These are phyloP conservation scores for Marchantia polymorpha DNA, from an alignment of 225 moss, liverwort and hornwort genomes.

Conservation along the genomic window DNA sequence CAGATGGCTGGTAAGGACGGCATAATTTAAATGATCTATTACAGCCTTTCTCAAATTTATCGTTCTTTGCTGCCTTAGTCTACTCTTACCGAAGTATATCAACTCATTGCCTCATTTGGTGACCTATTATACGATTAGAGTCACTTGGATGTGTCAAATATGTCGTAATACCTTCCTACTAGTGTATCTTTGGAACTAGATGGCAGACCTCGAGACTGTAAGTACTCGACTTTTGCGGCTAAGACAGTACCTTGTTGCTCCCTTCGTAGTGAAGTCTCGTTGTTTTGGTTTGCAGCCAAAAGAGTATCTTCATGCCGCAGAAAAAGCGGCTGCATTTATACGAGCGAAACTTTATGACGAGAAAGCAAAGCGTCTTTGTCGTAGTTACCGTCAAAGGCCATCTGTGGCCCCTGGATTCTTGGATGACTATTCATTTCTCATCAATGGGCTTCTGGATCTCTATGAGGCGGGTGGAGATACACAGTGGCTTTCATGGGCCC, in stretches of 20 bases:
- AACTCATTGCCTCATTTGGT: too few species aligned
- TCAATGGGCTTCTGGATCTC: slow-evolving; percentile 85
- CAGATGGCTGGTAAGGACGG: too few species aligned
- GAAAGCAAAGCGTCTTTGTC: slow-evolving; percentile 56
- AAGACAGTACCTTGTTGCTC: slow-evolving; percentile 56
- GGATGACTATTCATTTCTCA: slow-evolving; percentile 89
- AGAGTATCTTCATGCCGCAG: slow-evolving; percentile 67
- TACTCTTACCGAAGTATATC: too few species aligned
- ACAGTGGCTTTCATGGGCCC: slow-evolving; percentile 80
- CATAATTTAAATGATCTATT: too few species aligned
- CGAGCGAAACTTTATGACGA: slow-evolving; percentile 71
- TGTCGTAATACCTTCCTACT: too few species aligned
- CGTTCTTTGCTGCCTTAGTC: too few species aligned
- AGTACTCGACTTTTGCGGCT: slow-evolving; percentile 38
- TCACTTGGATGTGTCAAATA: too few species aligned
- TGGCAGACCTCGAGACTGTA: too few species aligned
- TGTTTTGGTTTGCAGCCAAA: slow-evolving; percentile 50
- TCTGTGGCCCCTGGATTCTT: slow-evolving; percentile 86
- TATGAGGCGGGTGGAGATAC: slow-evolving; percentile 80
- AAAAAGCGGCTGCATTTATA: slow-evolving; percentile 65
- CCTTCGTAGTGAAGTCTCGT: not conserved
- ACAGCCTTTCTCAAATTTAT: too few species aligned
- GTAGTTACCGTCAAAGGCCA: slow-evolving; percentile 70
- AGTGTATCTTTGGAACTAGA: too few species aligned
- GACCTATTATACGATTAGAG: too few species aligned